Base-by-base conservation (phyloP, 257 asterid species). In the Perilla frutescens region DNA sequence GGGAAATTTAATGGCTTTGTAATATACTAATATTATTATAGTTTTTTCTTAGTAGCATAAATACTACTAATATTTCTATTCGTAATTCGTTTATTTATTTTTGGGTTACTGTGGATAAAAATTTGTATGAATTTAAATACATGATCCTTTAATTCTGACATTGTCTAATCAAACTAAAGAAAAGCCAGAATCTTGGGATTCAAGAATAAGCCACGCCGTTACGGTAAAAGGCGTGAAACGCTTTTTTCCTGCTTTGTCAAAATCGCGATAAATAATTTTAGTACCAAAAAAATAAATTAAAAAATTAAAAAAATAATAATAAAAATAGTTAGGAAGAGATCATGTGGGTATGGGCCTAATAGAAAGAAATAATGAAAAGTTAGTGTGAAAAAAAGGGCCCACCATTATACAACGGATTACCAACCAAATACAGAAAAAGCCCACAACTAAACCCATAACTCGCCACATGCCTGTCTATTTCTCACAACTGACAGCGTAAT, bases 391-490 rank as follows among this genome's bases (percentile, higher is more conserved):
- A 3, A 12, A 4, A 13, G 74, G 77, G 62, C 80, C 83, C 77
- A 75, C 80, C 53, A 41, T 68, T 62, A 47, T 54, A 44, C 63
- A 62, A 61, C 54, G 31, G 62, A 68, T 70, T 75, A 70, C 80
- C 75, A 70, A 70, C 65, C 77, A 49, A 63, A 47, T 12, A 29
- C 77, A 51, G 14, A 60, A 49, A 43, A 69, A 74, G 80, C 83
- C 83, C 79, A 74, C 76, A 8, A 67, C 76, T 68, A 34, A 61
- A 61, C 63, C 82, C 83, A 69, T 55, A 49, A 74, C 74, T 56
- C 48, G 3, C 63, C 71, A 73, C 79, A 68, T 68, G 76, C 61
- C 54, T 64, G 53, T 54, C 51, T 65, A 56, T 74, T 73, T 73
- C 49, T 26, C 8, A 8, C 20, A 15, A 55, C 75, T 43, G 74